phyloP scores from a whole-genome alignment of 108 stramenopile genomes.

The Cyclotella sp. region DNA sequence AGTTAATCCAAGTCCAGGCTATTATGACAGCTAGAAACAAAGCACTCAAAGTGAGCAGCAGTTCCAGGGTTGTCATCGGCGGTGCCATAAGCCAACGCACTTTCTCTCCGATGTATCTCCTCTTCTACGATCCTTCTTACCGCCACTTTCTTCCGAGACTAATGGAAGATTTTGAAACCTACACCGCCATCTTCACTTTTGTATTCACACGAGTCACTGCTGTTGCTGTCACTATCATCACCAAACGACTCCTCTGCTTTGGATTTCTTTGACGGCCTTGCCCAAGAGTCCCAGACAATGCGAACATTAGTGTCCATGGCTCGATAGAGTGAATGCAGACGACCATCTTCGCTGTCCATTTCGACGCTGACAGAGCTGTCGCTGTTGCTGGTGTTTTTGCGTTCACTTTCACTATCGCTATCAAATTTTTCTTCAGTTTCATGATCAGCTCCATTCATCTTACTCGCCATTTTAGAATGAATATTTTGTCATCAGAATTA shows the following conservation, averaged over 20 bases:
- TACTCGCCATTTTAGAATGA: conserved; percentile 70
- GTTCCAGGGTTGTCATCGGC: conserved; percentile 91
- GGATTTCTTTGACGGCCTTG: conserved; percentile 22
- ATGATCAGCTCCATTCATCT: conserved; percentile 43
- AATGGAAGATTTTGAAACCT: conserved; percentile 63
- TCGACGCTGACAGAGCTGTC: conserved; percentile 20
- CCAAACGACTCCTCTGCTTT: conserved; percentile 32
- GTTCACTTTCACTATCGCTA: conserved; percentile 40
- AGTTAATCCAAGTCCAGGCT: conserved; percentile 92
- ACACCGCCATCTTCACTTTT: conserved; percentile 63
- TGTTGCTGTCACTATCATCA: conserved; percentile 46
- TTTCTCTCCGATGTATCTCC: conserved; percentile 80
- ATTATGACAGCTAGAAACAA: conserved; percentile 90
- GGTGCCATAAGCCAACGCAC: conserved; percentile 86
- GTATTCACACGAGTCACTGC: conserved; percentile 48
- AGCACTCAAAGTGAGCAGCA: conserved; percentile 93
- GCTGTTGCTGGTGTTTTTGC: no score
- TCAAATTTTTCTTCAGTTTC: conserved; percentile 50
- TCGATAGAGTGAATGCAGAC: conserved; percentile 13
- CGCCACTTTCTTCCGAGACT: conserved; percentile 81
- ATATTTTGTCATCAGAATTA: conserved; percentile 69
- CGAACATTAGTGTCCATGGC: conserved; percentile 85
- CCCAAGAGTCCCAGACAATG: conserved; percentile 71
- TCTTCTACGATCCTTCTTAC: conserved; percentile 73
- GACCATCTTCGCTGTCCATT: conserved; percentile 45